A percentile compares a stretch with the other conserved stretches of the same genome.
Conservation (phyloP, 139 green algal species). For the Pycnococcus provasolii region DNA sequence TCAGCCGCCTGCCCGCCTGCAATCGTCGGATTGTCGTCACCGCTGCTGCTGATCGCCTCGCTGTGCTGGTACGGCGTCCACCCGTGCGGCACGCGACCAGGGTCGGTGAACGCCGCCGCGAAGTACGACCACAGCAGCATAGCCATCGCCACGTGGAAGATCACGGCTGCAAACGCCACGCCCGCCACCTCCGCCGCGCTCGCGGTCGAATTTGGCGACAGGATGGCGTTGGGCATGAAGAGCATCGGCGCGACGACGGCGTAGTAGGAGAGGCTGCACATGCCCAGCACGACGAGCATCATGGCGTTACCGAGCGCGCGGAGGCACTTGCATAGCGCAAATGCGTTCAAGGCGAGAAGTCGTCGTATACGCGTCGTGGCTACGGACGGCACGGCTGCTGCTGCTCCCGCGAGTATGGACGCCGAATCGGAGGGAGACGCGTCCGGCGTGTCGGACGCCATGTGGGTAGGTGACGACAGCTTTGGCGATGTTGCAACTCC, state of each 20-base stretch:
- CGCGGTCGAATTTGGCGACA: background rate
- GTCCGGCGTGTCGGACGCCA: no score
- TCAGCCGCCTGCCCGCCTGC: constrained; percentile 8
- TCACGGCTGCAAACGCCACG: background rate
- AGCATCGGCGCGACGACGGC: constrained; percentile 37
- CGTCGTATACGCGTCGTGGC: no score
- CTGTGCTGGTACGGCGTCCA: constrained; percentile 60
- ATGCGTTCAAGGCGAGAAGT: no score
- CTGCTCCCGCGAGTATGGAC: no score
- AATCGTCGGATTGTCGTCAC: background rate
- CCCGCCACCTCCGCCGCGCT: background rate
- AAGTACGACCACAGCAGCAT: constrained; percentile 91
- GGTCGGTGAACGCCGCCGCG: constrained; percentile 58
- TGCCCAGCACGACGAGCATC: constrained; percentile 62
- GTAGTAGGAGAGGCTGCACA: constrained; percentile 54
- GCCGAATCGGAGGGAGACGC: no score
- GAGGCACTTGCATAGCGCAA: constrained; percentile 3
- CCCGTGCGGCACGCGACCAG: constrained; percentile 65
- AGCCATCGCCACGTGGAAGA: constrained; percentile 38
- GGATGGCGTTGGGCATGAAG: constrained; percentile 31
- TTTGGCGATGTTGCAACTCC: no score
- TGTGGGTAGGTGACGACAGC: no score
- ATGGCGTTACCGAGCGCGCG: constrained; percentile 55
- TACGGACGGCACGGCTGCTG: no score
- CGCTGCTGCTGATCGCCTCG: no score